These are phyloP conservation scores for Penicillium verrucosum DNA, from an alignment of 2,329 filamentous ascomycete species.

Conservation along the genomic window DNA sequence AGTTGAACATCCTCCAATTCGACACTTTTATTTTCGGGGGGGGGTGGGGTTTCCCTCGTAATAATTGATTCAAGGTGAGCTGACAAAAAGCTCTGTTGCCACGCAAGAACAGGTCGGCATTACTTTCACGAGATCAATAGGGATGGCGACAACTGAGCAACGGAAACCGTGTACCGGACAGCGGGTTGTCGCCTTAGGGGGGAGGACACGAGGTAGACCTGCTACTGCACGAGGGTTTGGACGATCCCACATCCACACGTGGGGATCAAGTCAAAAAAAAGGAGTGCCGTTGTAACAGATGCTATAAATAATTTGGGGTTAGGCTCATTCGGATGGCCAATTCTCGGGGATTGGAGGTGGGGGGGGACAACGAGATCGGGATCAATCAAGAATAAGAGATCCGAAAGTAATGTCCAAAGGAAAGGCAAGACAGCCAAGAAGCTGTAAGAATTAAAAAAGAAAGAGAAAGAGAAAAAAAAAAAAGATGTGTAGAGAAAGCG, in stretches of 20 bases:
- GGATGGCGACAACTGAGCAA: constrained; percentile 12
- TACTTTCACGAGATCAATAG: constrained; percentile 25
- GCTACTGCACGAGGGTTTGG: constrained; percentile 32
- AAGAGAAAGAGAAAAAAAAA: background rate
- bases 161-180: constrained; percentile 30
- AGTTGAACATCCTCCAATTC: constrained; percentile 30
- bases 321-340: constrained; percentile 9
- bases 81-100: constrained; percentile 21
- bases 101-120: constrained; percentile 33
- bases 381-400: background rate
- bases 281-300: constrained; percentile 10
- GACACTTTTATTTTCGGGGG: constrained; percentile 5
- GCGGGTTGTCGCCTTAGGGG: constrained; percentile 18
- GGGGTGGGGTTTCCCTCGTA: background rate
- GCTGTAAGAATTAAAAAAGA: constrained; percentile 2
- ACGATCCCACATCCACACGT: constrained; percentile 17
- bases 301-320: constrained; percentile 16
- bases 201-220: constrained; percentile 26
- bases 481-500: constrained; percentile 3
- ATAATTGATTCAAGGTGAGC: constrained; percentile 24
- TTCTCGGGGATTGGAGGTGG: constrained; percentile 5
- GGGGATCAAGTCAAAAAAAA: constrained; percentile 19
- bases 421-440: constrained; percentile 3
- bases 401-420: constrained; percentile 5
- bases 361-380: constrained; percentile 5